Conservation (phyloP, 73 alveolate genomes). For the Effrenium voratum region DNA sequence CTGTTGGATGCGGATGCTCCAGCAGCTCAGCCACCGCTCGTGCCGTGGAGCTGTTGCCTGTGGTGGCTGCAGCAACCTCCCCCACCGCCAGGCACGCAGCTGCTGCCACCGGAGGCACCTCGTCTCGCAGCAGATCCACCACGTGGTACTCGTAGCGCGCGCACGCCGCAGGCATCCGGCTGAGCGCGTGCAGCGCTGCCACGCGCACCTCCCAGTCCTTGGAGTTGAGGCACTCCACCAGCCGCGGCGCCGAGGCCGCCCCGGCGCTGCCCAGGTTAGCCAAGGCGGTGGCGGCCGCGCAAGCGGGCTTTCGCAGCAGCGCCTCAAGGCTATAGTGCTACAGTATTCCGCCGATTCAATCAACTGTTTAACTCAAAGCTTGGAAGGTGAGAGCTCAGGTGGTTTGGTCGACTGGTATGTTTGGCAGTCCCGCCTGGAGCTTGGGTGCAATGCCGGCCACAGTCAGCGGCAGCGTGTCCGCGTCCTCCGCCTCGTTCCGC, state of each 20-base stretch:
- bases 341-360: no score
- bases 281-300: conserved; percentile 80
- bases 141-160: conserved; percentile 91
- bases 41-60: conserved; percentile 87
- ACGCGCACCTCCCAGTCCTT: conserved; percentile 91
- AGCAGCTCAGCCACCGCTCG: conserved; percentile 74
- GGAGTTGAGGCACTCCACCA: conserved; percentile 75
- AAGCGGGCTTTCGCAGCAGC: conserved; percentile 78
- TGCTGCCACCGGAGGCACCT: conserved; percentile 66
- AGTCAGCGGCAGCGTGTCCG: conserved; percentile 66
- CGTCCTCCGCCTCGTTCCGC: conserved; percentile 66
- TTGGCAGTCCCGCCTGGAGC: no score
- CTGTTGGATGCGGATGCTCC: conserved; percentile 91
- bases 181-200: conserved; percentile 75
- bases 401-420: no score
- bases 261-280: conserved; percentile 90
- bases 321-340: no score
- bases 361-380: no score
- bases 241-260: conserved; percentile 64
- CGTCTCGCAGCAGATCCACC: conserved; percentile 62
- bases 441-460: conserved; percentile 83
- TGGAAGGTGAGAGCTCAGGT: no score
- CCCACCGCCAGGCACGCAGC: conserved; percentile 91
- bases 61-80: conserved; percentile 60
- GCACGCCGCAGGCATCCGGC: conserved; percentile 62